These are phyloP conservation scores for Taiwanofungus camphoratus DNA, from an alignment of 1,284 basidiomycete species.

Conservation along the genomic window DNA sequence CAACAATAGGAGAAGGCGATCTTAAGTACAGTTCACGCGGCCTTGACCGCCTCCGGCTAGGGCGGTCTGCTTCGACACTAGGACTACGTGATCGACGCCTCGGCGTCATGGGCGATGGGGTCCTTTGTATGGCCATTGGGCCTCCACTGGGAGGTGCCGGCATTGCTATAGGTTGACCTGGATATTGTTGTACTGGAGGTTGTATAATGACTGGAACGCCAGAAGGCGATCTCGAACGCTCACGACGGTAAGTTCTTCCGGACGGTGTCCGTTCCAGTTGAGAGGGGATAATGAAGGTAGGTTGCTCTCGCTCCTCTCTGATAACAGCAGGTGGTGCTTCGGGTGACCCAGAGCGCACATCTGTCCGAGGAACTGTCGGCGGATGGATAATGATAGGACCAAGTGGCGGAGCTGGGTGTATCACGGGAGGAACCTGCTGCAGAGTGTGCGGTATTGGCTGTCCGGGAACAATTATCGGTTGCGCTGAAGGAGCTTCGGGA, in stretches of 20 bases:
- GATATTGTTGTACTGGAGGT: not conserved
- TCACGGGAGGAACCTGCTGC: slow-evolving; percentile 5
- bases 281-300: not conserved
- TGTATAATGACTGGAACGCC: slow-evolving; percentile 9
- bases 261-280: not conserved
- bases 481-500: slow-evolving; percentile 5
- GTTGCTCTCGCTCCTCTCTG: not conserved
- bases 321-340: no score
- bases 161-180: not conserved
- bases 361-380: not conserved
- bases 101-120: no score
- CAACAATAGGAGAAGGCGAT: slow-evolving; percentile 3
- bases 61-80: not conserved
- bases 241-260: no score
- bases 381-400: not conserved
- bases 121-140: not conserved
- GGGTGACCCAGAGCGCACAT: not conserved
- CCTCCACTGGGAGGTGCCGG: not conserved
- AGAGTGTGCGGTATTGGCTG: slow-evolving; percentile 1
- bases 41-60: not conserved
- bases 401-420: slow-evolving; percentile 7
- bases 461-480: not conserved
- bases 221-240: slow-evolving; percentile 8
- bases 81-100: no score
- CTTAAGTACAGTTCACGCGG: not conserved